Conservation (phyloP, 2,329 filamentous ascomycete species). For the Zasmidium citrigriseum region DNA sequence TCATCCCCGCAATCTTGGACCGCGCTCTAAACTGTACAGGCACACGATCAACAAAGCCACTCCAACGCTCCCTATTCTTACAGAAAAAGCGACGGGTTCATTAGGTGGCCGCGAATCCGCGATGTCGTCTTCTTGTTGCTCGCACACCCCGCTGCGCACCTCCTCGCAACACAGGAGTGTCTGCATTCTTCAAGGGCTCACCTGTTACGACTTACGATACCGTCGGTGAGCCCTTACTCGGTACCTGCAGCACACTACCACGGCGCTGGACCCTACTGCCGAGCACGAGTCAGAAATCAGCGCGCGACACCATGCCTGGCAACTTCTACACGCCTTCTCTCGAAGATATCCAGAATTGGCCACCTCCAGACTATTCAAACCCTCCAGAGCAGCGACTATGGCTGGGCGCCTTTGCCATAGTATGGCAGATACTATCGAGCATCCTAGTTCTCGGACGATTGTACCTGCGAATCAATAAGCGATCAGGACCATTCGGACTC, state of each 20-base stretch:
- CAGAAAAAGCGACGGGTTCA: neutral
- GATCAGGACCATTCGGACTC: conserved; percentile 27
- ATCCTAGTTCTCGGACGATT: conserved; percentile 25
- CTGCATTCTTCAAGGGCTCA: neutral
- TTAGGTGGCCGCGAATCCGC: no score
- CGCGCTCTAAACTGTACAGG: neutral
- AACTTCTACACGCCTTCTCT: conserved; percentile 24
- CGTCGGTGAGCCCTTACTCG: neutral
- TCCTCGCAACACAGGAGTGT: no score
- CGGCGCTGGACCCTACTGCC: neutral
- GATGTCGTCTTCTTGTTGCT: neutral
- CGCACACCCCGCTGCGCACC: neutral
- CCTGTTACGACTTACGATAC: neutral
- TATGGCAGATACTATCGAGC: conserved; percentile 21
- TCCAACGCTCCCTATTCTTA: neutral
- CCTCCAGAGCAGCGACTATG: conserved; percentile 24
- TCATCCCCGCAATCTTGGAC: neutral
- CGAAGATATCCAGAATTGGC: conserved; percentile 25
- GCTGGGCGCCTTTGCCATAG: conserved; percentile 22
- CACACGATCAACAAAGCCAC: neutral
- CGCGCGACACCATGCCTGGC: conserved; percentile 26
- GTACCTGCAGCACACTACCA: neutral
- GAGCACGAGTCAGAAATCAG: neutral
- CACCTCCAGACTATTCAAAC: conserved; percentile 27
- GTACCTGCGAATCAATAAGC: conserved; percentile 22